Evolutionary conservation across 192 early-diverging fungal genomes (phyloP).

Genomic region (Linnemannia hyalina): DNA sequence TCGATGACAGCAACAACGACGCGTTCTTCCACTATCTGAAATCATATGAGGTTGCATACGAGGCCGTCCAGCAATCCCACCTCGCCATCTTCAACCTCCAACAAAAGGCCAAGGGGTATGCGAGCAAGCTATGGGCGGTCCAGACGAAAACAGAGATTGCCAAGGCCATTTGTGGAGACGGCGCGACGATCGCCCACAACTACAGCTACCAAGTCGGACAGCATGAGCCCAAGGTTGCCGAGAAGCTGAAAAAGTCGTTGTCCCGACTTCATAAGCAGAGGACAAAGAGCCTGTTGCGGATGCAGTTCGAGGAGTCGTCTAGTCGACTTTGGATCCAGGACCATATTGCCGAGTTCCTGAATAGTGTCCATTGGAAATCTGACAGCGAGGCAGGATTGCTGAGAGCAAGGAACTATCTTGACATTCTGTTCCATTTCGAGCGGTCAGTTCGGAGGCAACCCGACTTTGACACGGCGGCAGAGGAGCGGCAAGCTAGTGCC

Average conservation of each 20-base stretch:
- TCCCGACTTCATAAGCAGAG: slow-evolving; percentile 32
- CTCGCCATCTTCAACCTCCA: slow-evolving; percentile 38
- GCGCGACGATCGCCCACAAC: slow-evolving; percentile 33
- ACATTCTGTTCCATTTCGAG: slow-evolving; percentile 54
- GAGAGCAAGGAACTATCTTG: slow-evolving; percentile 28
- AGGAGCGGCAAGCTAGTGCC: slow-evolving; percentile 9
- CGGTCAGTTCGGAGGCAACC: slow-evolving; percentile 39
- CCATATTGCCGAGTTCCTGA: slow-evolving; percentile 32
- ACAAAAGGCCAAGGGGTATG: slow-evolving; percentile 53
- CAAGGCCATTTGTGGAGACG: slow-evolving; percentile 44
- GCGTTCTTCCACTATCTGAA: slow-evolving; percentile 20
- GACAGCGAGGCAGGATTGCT: neutral
- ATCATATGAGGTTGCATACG: slow-evolving; percentile 37
- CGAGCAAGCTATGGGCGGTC: slow-evolving; percentile 51
- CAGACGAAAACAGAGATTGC: slow-evolving; percentile 45
- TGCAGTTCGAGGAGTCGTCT: slow-evolving; percentile 46
- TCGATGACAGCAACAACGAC: neutral
- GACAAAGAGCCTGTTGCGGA: slow-evolving; percentile 26
- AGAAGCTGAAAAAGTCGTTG: slow-evolving; percentile 45
- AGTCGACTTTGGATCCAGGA: slow-evolving; percentile 47
- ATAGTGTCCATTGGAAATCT: neutral
- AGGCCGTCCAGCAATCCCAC: slow-evolving; percentile 37
- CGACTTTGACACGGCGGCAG: slow-evolving; percentile 31
- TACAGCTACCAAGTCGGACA: slow-evolving; percentile 46
- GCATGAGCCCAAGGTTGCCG: slow-evolving; percentile 35